These are phyloP conservation scores for Blyttiomyces sp. DNA, from an alignment of 371 early-diverging fungal species.

Conservation along the genomic window DNA sequence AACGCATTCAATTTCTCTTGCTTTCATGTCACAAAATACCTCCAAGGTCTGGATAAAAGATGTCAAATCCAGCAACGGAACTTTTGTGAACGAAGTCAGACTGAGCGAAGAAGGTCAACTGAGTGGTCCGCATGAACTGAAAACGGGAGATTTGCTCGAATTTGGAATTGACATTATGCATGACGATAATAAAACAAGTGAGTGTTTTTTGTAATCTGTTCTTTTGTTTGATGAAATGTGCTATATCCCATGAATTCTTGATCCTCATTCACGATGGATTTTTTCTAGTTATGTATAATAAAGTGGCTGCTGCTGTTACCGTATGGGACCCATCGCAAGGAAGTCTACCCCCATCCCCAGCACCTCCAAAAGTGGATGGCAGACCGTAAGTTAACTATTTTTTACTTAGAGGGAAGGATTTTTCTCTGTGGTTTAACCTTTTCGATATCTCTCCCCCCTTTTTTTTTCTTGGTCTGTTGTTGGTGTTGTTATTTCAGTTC, in stretches of 20 bases:
- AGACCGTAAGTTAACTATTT: not conserved
- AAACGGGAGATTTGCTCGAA: constrained; percentile 66
- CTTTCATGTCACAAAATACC: not conserved
- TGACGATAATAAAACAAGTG: constrained; percentile 46
- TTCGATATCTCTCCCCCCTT: too few species aligned
- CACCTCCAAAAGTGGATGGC: not conserved
- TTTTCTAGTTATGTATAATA: constrained; percentile 60
- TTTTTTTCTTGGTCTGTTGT: too few species aligned
- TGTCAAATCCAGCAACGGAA: constrained; percentile 81
- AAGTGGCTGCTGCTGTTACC: constrained; percentile 61
- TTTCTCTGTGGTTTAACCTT: too few species aligned
- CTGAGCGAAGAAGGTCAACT: constrained; percentile 67
- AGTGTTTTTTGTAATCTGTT: too few species aligned
- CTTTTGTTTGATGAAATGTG: not conserved
- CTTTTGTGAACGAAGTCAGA: constrained; percentile 77
- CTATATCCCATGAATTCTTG: not conserved
- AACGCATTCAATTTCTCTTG: too few species aligned
- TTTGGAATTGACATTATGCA: constrained; percentile 84
- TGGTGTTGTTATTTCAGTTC: too few species aligned
- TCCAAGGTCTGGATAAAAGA: constrained; percentile 58
- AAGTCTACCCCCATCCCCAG: constrained; percentile 9
- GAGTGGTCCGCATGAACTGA: constrained; percentile 61
- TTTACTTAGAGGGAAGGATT: too few species aligned
- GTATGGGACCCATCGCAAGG: constrained; percentile 29
- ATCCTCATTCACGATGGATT: not conserved